These are phyloP conservation scores for Ganoderma lucidum DNA, from an alignment of 1,284 basidiomycete genomes.

Conservation along the genomic window DNA sequence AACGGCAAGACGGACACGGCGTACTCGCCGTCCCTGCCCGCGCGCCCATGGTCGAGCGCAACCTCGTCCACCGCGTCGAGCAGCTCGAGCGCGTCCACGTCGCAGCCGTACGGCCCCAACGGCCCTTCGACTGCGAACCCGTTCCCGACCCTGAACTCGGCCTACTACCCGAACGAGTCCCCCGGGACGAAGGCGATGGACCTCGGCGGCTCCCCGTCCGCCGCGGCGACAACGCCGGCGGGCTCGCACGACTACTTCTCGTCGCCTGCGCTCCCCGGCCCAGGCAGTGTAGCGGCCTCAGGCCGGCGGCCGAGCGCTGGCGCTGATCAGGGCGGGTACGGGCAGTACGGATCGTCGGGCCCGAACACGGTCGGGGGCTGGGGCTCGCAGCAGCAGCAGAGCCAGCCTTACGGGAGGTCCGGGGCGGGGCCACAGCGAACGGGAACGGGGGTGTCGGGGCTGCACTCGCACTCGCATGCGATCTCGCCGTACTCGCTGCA, in stretches of 20 bases:
- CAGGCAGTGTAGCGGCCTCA: not conserved
- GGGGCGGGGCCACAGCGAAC: constrained; percentile 4
- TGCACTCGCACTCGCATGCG: constrained; percentile 14
- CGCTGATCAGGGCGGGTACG: constrained; percentile 17
- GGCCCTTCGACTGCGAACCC: constrained; percentile 23
- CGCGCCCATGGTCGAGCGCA: constrained; percentile 43
- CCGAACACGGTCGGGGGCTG: constrained; percentile 1
- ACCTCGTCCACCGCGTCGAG: constrained; percentile 35
- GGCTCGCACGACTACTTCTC: constrained; percentile 35
- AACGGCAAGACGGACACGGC: constrained; percentile 33
- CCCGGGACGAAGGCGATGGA: constrained; percentile 36
- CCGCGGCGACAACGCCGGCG: constrained; percentile 30
- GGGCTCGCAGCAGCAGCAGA: constrained; percentile 26
- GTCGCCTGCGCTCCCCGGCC: constrained; percentile 14
- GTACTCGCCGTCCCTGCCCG: constrained; percentile 39
- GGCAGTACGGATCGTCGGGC: constrained; percentile 19
- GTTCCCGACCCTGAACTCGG: constrained; percentile 47
- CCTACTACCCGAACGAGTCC: constrained; percentile 51
- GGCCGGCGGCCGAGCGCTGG: constrained; percentile 12
- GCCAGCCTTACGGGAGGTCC: constrained; percentile 8
- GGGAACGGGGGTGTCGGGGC: constrained; percentile 7
- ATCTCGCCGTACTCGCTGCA: constrained; percentile 27
- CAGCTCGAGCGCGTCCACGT: constrained; percentile 37
- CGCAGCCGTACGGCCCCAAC: constrained; percentile 27
- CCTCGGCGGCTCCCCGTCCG: constrained; percentile 34